Evolutionary conservation across 441 rosid genomes (phyloP).

Genomic region (Melastoma candidum): DNA sequence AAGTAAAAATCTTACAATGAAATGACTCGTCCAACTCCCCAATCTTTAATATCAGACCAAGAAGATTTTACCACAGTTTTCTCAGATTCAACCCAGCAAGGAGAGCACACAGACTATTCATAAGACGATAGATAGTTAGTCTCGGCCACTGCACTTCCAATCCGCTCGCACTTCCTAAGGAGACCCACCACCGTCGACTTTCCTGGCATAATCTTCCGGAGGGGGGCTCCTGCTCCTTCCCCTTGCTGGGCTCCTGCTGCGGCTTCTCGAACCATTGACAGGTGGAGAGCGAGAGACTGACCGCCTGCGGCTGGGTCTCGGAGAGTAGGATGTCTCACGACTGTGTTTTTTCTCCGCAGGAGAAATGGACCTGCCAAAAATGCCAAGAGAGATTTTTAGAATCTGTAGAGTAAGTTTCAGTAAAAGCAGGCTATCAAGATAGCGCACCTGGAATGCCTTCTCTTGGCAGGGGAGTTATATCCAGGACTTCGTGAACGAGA

Average conservation of each 20-base stretch:
- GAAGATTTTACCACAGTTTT: no score
- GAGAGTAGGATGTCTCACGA: slow-evolving; percentile 19
- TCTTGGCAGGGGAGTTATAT: slow-evolving; percentile 46
- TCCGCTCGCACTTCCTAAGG: slow-evolving; percentile 43
- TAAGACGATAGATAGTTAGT: no score
- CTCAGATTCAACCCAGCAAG: no score
- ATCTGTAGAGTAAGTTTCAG: not conserved
- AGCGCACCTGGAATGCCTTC: slow-evolving; percentile 53
- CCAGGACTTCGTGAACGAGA: slow-evolving; percentile 64
- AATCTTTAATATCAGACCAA: no score
- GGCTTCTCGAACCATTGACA: slow-evolving; percentile 46
- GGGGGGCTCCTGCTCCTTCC: slow-evolving; percentile 28
- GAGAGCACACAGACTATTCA: no score
- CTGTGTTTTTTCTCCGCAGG: slow-evolving; percentile 57
- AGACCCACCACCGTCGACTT: slow-evolving; percentile 48
- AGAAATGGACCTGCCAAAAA: slow-evolving; percentile 50
- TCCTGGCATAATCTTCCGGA: slow-evolving; percentile 30
- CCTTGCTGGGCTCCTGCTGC: slow-evolving; percentile 43
- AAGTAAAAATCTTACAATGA: no score
- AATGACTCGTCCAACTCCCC: no score
- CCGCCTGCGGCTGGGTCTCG: slow-evolving; percentile 31
- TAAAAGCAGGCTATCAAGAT: not conserved
- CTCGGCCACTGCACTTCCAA: not conserved
- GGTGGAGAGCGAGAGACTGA: slow-evolving; percentile 65
- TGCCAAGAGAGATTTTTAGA: not conserved